Evolutionary conservation across 371 early-diverging fungal species (phyloP).

Genomic region (Mortierella sp.): DNA sequence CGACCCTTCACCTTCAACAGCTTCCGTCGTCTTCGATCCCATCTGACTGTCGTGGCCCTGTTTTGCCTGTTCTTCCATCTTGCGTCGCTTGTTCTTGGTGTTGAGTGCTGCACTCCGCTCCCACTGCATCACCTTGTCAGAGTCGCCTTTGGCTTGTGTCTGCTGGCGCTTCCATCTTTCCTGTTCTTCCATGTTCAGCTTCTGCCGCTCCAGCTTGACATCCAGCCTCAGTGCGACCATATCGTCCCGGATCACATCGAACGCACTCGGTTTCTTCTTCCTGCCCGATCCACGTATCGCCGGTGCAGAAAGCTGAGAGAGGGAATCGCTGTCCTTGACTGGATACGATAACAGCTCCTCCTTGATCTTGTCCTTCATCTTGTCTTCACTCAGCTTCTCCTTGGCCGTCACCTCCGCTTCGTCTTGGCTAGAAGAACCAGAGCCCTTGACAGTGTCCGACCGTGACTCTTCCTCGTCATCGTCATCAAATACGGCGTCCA

Average conservation of each 20-base stretch:
- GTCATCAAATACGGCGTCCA: not conserved
- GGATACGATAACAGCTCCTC: not conserved
- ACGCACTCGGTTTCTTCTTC: conserved; percentile 25
- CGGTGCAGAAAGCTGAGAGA: not conserved
- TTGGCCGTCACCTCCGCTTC: not conserved
- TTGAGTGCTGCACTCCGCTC: conserved; percentile 22
- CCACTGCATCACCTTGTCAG: conserved; percentile 36
- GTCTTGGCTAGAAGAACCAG: not conserved
- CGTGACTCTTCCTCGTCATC: not conserved
- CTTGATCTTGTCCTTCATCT: not conserved
- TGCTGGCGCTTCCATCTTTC: conserved; percentile 15
- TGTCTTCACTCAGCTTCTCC: not conserved
- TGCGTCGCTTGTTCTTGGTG: conserved; percentile 38
- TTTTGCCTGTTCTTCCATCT: not conserved
- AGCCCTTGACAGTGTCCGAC: not conserved
- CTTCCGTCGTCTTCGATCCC: not conserved
- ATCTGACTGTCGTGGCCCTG: not conserved
- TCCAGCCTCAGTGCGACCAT: conserved; percentile 42
- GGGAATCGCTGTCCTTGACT: not conserved
- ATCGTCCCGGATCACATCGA: conserved; percentile 40
- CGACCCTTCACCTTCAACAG: not conserved
- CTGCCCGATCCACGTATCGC: not conserved
- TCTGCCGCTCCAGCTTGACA: conserved; percentile 42
- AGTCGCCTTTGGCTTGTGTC: not conserved
- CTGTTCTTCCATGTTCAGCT: conserved; percentile 31